A percentile compares a stretch with the other conserved stretches of the same genome.
Conservation (phyloP, 495 filamentous ascomycete species). For the Lasiosphaeriaceae sp. region DNA sequence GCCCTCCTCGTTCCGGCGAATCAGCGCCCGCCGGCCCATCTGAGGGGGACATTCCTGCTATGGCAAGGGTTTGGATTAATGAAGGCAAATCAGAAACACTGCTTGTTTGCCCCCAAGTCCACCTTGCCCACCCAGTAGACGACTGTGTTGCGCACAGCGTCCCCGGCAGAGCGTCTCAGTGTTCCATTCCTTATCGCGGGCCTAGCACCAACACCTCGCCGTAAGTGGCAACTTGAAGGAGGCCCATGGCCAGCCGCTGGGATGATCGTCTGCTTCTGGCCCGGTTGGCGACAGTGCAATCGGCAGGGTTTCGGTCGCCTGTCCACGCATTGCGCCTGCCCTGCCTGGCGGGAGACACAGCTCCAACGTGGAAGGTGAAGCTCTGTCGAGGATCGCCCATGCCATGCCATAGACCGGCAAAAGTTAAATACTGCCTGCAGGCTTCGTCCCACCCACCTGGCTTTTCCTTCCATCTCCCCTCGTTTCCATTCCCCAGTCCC, state of each 20-base stretch:
- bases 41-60: background rate
- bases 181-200: slow-evolving; percentile 8
- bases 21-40: slow-evolving; percentile 1
- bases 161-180: background rate
- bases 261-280: background rate
- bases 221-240: slow-evolving; percentile 6
- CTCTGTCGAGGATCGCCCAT: too few species aligned
- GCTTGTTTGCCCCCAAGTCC: background rate
- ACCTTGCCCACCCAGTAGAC: background rate
- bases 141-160: too few species aligned
- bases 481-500: background rate
- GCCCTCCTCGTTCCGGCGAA: slow-evolving; percentile 3
- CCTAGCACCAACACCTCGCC: background rate
- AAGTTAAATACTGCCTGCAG: slow-evolving; percentile 3
- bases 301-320: background rate
- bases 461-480: background rate
- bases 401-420: too few species aligned
- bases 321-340: too few species aligned
- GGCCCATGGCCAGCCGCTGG: background rate
- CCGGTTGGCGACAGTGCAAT: background rate
- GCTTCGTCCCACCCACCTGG: slow-evolving; percentile 4
- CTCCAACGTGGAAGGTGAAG: too few species aligned
- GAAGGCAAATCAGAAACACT: background rate
- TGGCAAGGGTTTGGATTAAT: background rate
- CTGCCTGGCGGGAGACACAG: too few species aligned